Conservation (phyloP, 805 yeast species). For the Myxozyma lipomycoides region DNA sequence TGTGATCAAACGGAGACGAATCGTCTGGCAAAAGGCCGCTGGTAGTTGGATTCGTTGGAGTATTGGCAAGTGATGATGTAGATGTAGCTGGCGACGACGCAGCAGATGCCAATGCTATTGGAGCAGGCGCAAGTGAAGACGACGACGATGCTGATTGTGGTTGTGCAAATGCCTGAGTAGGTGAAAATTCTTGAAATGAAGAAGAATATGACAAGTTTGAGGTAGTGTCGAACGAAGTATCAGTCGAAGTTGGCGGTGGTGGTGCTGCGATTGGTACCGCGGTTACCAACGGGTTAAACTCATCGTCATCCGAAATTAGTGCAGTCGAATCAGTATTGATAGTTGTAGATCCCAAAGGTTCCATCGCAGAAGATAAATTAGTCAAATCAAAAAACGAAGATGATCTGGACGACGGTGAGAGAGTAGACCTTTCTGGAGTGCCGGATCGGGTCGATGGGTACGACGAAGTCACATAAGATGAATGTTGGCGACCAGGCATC, state of each 20-base stretch:
- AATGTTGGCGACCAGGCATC: not conserved
- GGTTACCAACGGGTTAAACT: not conserved
- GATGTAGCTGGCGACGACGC: slow-evolving; percentile 19
- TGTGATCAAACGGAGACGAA: slow-evolving; percentile 24
- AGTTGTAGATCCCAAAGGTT: too few species aligned
- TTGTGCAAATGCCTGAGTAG: not conserved
- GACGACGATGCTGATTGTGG: slow-evolving; percentile 5
- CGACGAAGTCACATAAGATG: not conserved
- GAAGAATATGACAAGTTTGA: not conserved
- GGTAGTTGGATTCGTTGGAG: slow-evolving; percentile 4
- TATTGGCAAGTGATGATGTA: slow-evolving; percentile 12
- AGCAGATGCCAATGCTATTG: slow-evolving; percentile 1
- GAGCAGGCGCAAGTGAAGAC: not conserved
- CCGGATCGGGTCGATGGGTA: not conserved
- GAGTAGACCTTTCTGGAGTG: not conserved
- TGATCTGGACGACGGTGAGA: too few species aligned
- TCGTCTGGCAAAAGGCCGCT: not conserved
- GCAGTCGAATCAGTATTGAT: too few species aligned
- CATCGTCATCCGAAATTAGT: not conserved
- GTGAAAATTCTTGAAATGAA: too few species aligned
- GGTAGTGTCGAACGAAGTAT: too few species aligned
- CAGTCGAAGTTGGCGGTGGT: too few species aligned
- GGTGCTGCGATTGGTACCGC: too few species aligned
- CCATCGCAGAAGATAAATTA: too few species aligned
- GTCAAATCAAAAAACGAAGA: not conserved